Evolutionary conservation across 495 filamentous ascomycete species (phyloP).

Genomic region (Pseudevernia furfuracea): DNA sequence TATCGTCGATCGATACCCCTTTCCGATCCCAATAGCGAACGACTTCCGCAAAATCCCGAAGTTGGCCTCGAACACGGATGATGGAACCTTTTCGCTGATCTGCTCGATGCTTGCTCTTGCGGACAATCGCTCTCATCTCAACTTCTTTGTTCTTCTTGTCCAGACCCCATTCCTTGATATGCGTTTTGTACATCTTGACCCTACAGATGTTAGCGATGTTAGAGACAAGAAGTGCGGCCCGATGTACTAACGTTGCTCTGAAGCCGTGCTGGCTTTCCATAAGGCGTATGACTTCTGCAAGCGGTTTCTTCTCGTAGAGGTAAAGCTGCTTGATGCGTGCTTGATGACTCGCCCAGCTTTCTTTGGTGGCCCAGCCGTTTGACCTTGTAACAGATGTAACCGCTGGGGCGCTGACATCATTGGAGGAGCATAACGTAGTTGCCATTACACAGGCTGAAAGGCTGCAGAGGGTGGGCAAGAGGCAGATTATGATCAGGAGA

Average conservation of each 20-base stretch:
- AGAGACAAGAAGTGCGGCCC: neutral
- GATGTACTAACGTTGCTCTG: constrained; percentile 26
- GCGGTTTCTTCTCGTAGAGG: constrained; percentile 19
- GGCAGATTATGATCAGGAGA: neutral
- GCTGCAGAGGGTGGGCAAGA: neutral
- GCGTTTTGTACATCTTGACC: constrained; percentile 26
- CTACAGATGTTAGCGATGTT: constrained; percentile 3
- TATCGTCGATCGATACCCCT: constrained; percentile 7
- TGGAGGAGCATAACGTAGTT: neutral
- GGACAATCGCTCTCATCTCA: constrained; percentile 31
- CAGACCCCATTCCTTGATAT: constrained; percentile 26
- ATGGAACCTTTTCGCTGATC: constrained; percentile 10
- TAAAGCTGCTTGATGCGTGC: constrained; percentile 8
- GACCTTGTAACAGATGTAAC: neutral
- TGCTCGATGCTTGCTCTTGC: constrained; percentile 24
- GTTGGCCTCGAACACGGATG: constrained; percentile 12
- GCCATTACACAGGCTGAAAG: neutral
- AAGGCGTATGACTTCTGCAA: constrained; percentile 15
- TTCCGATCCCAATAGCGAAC: constrained; percentile 16
- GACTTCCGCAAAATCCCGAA: constrained; percentile 1
- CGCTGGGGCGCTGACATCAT: neutral
- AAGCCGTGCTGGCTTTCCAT: constrained; percentile 28
- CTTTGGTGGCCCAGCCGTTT: constrained; percentile 8
- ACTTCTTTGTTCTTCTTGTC: constrained; percentile 30
- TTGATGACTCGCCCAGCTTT: constrained; percentile 7